These are phyloP conservation scores for Tolypocladium album DNA, from an alignment of 2,329 filamentous ascomycete genomes.

Conservation along the genomic window DNA sequence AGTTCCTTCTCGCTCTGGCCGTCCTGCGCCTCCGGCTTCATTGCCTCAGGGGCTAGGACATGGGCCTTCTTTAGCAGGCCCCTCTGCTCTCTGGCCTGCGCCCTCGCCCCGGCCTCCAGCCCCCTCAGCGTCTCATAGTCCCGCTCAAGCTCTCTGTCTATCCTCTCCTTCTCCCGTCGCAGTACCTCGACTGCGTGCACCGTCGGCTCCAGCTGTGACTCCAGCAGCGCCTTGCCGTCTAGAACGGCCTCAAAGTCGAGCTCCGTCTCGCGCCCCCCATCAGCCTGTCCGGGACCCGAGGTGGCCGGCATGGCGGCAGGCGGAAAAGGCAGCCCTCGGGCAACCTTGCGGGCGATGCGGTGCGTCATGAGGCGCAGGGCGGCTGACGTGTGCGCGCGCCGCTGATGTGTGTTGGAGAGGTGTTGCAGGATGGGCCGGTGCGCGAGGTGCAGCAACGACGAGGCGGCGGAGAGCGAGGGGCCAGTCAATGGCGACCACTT, in stretches of 20 bases:
- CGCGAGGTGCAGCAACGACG: slow-evolving; percentile 44
- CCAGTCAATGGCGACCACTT: slow-evolving; percentile 54
- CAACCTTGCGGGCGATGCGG: slow-evolving; percentile 46
- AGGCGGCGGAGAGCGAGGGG: slow-evolving; percentile 44
- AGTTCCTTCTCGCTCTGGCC: slow-evolving; percentile 2
- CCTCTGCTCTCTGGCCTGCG: slow-evolving; percentile 40
- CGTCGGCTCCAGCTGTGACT: slow-evolving; percentile 49
- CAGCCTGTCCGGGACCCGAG: slow-evolving; percentile 11
- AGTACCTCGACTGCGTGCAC: slow-evolving; percentile 54
- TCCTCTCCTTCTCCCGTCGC: slow-evolving; percentile 42
- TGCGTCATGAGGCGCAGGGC: slow-evolving; percentile 45
- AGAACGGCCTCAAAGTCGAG: slow-evolving; percentile 57
- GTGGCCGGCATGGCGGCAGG: slow-evolving; percentile 26
- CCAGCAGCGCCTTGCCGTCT: slow-evolving; percentile 44
- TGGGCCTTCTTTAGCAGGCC: slow-evolving; percentile 39
- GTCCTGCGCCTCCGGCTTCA: slow-evolving; percentile 2
- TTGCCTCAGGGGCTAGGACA: slow-evolving; percentile 31
- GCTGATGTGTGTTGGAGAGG: slow-evolving; percentile 35
- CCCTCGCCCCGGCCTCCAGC: slow-evolving; percentile 45
- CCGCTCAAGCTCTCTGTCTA: slow-evolving; percentile 42
- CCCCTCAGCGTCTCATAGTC: slow-evolving; percentile 41
- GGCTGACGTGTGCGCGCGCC: slow-evolving; percentile 41
- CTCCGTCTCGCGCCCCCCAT: slow-evolving; percentile 41
- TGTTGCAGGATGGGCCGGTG: slow-evolving; percentile 52
- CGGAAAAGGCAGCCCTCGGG: slow-evolving; percentile 55